These are phyloP conservation scores for Scheffersomyces illinoinensis DNA, from an alignment of 1,139 yeast species.

Conservation along the genomic window DNA sequence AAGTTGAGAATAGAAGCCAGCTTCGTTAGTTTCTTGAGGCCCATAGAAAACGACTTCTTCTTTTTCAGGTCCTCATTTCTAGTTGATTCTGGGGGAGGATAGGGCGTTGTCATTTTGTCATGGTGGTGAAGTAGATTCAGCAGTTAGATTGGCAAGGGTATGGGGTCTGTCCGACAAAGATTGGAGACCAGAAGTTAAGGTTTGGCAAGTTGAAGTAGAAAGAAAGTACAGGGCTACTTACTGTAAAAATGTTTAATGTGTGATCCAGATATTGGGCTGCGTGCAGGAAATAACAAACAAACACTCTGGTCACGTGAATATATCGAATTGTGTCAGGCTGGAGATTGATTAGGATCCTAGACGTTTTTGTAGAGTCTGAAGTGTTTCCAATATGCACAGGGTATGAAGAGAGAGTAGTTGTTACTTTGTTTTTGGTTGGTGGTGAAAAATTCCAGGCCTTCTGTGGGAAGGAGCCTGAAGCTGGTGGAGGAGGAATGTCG, in stretches of 20 bases:
- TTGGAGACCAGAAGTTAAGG: not conserved
- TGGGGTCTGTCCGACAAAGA: not conserved
- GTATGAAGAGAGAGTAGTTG: not conserved
- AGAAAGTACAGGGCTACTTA: not conserved
- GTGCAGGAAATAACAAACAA: not conserved
- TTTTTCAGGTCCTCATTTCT: slow-evolving; percentile 5
- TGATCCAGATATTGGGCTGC: not conserved
- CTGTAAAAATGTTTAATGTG: not conserved
- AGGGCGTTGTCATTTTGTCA: not conserved
- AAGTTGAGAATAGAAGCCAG: slow-evolving; percentile 16
- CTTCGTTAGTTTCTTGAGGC: slow-evolving; percentile 18
- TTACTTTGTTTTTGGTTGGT: not conserved
- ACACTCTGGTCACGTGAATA: not conserved
- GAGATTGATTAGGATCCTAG: not conserved
- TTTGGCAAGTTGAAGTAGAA: not conserved
- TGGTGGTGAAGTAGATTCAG: not conserved
- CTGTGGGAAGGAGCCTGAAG: not conserved
- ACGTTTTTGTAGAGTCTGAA: not conserved
- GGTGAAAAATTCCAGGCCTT: not conserved
- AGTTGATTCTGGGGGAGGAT: not conserved
- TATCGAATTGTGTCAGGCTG: not conserved
- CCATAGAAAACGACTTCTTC: slow-evolving; percentile 14
- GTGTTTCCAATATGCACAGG: not conserved
- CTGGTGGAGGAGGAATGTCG: not conserved
- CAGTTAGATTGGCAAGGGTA: not conserved